A percentile compares a stretch with the other conserved stretches of the same genome.
Evolutionary conservation across 2,329 filamentous ascomycete genomes (phyloP).

Genomic region (Ambrosiella xylebori): DNA sequence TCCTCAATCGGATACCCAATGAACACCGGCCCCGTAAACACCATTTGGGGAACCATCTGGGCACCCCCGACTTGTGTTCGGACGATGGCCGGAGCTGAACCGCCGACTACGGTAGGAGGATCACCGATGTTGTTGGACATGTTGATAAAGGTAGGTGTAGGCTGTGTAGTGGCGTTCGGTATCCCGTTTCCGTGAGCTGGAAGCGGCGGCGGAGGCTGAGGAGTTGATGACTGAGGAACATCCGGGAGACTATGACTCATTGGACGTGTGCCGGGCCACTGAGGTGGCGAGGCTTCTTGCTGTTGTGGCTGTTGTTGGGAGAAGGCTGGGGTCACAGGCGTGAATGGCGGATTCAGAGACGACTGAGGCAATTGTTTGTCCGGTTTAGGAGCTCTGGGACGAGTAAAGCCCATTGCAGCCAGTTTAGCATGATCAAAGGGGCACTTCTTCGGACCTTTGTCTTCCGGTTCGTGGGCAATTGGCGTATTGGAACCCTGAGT

Average conservation of each 20-base stretch:
- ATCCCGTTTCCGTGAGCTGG: constrained; percentile 6
- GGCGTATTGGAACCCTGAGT: constrained; percentile 17
- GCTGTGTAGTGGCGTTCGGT: constrained; percentile 5
- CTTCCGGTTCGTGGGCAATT: not conserved
- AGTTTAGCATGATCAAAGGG: constrained; percentile 39
- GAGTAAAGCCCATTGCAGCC: constrained; percentile 18
- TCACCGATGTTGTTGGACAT: constrained; percentile 19
- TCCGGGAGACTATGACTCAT: not conserved
- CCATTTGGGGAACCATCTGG: constrained; percentile 41
- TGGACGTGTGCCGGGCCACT: not conserved
- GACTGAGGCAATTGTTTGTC: not conserved
- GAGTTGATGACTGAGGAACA: not conserved
- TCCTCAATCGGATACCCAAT: constrained; percentile 79
- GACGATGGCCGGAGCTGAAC: not conserved
- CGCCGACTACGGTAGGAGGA: constrained; percentile 10
- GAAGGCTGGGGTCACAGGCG: not conserved
- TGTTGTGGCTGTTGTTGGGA: not conserved
- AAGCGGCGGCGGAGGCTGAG: constrained; percentile 15
- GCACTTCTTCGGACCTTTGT: constrained; percentile 29
- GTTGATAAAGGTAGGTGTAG: constrained; percentile 34
- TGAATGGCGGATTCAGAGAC: not conserved
- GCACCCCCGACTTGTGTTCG: not conserved
- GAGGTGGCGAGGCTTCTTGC: no score
- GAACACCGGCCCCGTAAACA: constrained; percentile 87
- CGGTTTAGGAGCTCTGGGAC: not conserved